A percentile compares a stretch with the other conserved stretches of the same genome.
Evolutionary conservation across 2,329 filamentous ascomycete genomes (phyloP).

Genomic region (Bisporella sp.): DNA sequence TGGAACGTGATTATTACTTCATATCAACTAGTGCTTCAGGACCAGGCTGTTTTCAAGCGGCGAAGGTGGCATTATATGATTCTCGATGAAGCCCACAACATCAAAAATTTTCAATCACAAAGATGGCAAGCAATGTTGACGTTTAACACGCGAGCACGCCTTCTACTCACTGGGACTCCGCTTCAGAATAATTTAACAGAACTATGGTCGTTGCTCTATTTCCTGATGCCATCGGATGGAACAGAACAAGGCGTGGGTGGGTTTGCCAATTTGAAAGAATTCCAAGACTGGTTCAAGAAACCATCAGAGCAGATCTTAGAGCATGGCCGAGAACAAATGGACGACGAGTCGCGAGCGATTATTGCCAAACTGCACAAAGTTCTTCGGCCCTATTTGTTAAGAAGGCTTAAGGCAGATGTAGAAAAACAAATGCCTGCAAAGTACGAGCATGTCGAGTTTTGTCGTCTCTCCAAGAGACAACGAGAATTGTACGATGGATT

Average conservation of each 20-base stretch:
- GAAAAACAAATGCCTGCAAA: conserved; percentile 99
- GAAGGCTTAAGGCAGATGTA: conserved; percentile 89
- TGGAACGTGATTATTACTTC: conserved; percentile 99
- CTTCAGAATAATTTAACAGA: conserved; percentile 96
- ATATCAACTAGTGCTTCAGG: conserved; percentile 91
- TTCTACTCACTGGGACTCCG: conserved; percentile 88
- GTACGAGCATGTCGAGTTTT: conserved; percentile 95
- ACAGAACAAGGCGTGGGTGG: conserved; percentile 71
- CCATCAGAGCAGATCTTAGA: conserved; percentile 95
- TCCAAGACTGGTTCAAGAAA: conserved; percentile 91
- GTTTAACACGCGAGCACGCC: conserved; percentile 81
- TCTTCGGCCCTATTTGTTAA: conserved; percentile 81
- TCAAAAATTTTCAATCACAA: conserved; percentile 98
- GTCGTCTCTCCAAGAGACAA: conserved; percentile 89
- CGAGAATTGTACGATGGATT: conserved; percentile 96
- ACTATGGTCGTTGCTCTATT: conserved; percentile 94
- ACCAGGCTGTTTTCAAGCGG: conserved; percentile 88
- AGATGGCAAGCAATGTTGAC: conserved; percentile 92
- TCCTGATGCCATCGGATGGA: conserved; percentile 83
- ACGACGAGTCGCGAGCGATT: conserved; percentile 85
- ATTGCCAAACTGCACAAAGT: conserved; percentile 93
- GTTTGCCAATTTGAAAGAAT: conserved; percentile 92
- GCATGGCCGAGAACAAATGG: conserved; percentile 87
- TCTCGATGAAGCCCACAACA: conserved; percentile 96
- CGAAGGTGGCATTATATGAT: conserved; percentile 97